Base-by-base conservation (phyloP, 75 land plant species). In the Chamaecyparis obtusa region DNA sequence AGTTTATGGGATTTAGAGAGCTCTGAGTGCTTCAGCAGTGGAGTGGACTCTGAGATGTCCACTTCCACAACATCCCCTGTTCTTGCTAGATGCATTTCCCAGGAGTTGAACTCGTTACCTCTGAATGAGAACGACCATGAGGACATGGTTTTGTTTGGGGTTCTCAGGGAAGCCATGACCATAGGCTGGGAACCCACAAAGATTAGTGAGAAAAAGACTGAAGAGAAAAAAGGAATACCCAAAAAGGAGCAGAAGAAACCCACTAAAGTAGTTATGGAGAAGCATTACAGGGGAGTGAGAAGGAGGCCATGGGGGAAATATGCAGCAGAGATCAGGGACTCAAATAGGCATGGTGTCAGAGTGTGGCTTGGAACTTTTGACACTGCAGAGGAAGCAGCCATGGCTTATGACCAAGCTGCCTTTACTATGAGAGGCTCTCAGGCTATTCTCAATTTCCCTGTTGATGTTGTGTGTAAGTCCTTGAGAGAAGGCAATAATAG, bases 361-460 rank as follows among this genome's bases (percentile, higher is more conserved):
- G 86, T 91, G 32, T 91, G 91, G 92, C 74, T 91, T 69, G 92
- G 92, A 17, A 91, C 92, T 37, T 91, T 91, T 92, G 86, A 88
- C 76, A 91, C 48, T 69, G 92, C 30, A 85, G 92, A 44, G 14
- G 87, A 87, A 55, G 88, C 88, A 4, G 86, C 88, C 43, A 51
- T 83, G 64, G 88, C 88, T 19, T 91, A 91, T 27, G 92, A 91
- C 27, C 64, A 87, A n/a, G 92, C 92, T 39, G 92, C 92, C 39
- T 77, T 91, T 87, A 76, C 83, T n/a, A 91, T 91, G 69, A 89
- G 92, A 32, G 92, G 92, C 71, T 83, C 89, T 11, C 75, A 83
- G 21, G 92, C 92, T 0, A 87, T 91, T 85, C 88, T 91, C n/a
- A 91, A 91, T 60, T 91, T 91, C 81, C 86, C 87, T 84, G 30